Evolutionary conservation across 1,284 basidiomycete genomes (phyloP), one percentile per base, ranked within the genome.

Genomic region (Pascua sp.): DNA sequence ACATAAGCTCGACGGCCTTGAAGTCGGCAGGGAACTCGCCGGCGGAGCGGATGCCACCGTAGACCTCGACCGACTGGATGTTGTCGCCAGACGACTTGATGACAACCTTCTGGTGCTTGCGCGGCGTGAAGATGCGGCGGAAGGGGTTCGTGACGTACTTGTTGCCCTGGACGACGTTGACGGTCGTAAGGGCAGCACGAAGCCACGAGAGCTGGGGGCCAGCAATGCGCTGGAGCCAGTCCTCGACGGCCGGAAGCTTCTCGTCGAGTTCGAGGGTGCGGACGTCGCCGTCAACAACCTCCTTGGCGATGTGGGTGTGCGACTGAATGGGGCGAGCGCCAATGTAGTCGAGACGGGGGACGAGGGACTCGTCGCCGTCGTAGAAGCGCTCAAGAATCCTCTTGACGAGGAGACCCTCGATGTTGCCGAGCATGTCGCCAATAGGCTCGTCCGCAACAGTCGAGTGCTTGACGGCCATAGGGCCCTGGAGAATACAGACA

Each of bases 401-500:
- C 70, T 86, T 78, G 59, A 91, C 85, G 53, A 98, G 87, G 37
- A 81, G 80, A 37, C 82, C 78, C 71, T 92, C 89, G 75, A 98
- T 89, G 76, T 88, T 88, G 56, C 90, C 91, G 51, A 98, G 84
- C 64, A 98, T 82, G 47, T 95, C 90, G 71, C 87, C 89, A 75
- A 98, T 89, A 9, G 95, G 91, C 77, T 96, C 91, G 69, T 98
- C 91, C 77, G 91, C 95, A 69, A 87, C 81, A 50, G 81, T 88
- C 15, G 91, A 86, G 77, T 92, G 87, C 77, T 90, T 92, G 62
- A 86, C 91, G 2, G 95, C 94, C 53, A 98, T 88, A 11, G 96
- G 95, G 37, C 96, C 95, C 78, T 97, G 94, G 50, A 98, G 84
- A 69, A 98, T 96, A 75, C 92, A 96, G 42, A 98, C 94, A 66